Conservation (phyloP, 2,329 filamentous ascomycete genomes). For the Botrytis byssoidea region DNA sequence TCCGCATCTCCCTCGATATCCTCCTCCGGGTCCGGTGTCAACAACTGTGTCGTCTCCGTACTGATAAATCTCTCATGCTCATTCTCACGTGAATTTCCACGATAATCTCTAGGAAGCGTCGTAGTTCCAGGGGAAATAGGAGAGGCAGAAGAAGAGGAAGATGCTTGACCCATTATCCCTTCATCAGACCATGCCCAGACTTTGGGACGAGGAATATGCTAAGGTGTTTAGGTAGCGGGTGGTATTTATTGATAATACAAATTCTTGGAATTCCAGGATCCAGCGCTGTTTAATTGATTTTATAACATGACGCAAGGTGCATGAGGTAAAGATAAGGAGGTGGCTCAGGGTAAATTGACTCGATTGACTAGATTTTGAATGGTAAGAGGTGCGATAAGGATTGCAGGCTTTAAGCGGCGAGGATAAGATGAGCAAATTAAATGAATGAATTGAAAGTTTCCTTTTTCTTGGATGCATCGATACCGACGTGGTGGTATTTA, state of each 20-base stretch:
- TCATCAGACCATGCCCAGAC: neutral
- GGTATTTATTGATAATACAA: constrained; percentile 18
- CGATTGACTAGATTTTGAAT: neutral
- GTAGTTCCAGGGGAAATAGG: neutral
- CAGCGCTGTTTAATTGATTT: constrained; percentile 15
- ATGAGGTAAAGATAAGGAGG: neutral
- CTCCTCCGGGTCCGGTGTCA: constrained; percentile 29
- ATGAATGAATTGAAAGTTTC: neutral
- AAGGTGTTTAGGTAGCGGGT: neutral
- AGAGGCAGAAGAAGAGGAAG: constrained; percentile 4
- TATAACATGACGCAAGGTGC: neutral
- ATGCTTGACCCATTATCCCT: constrained; percentile 15
- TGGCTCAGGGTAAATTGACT: neutral
- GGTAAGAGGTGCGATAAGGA: neutral
- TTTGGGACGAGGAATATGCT: neutral
- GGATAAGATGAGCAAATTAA: neutral
- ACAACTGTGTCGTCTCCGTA: constrained; percentile 21
- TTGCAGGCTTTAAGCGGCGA: constrained; percentile 11
- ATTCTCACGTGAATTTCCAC: neutral
- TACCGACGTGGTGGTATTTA: neutral
- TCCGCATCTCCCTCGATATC: constrained; percentile 19
- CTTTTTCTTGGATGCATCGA: neutral
- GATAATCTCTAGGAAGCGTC: neutral
- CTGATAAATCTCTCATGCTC: constrained; percentile 11
- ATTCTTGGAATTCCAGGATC: constrained; percentile 10